These are phyloP conservation scores for Schwanniomyces etchellsii DNA, from an alignment of 1,139 yeast genomes.

Conservation along the genomic window DNA sequence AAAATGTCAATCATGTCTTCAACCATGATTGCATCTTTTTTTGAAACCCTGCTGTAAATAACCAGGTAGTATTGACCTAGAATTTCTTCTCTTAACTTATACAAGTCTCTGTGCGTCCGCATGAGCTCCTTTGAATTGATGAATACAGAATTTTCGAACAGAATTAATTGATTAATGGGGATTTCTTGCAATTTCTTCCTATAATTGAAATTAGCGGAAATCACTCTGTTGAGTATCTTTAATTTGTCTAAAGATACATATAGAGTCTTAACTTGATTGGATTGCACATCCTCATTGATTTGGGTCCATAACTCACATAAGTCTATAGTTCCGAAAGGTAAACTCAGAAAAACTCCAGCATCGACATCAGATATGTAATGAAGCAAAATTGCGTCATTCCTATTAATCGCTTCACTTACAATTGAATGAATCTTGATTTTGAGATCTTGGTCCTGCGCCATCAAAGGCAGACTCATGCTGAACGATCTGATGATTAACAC, in stretches of 20 bases:
- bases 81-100: constrained; percentile 38
- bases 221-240: constrained; percentile 17
- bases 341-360: no score
- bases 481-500: no score
- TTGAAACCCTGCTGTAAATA: constrained; percentile 5
- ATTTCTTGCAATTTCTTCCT: constrained; percentile 6
- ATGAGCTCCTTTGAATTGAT: constrained; percentile 17
- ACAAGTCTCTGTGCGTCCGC: constrained; percentile 27
- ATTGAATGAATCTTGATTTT: no score
- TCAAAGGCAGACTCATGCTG: no score
- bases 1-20: constrained; percentile 10
- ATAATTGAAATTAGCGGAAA: no score
- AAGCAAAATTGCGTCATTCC: no score
- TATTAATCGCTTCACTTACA: no score
- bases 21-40: constrained; percentile 4
- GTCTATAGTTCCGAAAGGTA: no score
- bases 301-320: constrained; percentile 11
- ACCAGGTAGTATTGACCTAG: constrained; percentile 27
- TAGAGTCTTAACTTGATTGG: constrained; percentile 22
- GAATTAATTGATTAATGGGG: constrained; percentile 7
- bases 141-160: constrained; percentile 16
- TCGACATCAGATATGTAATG: no score
- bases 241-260: constrained; percentile 24
- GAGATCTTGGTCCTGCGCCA: no score
- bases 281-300: constrained; percentile 18